Percentiles rank a stretch among this genome's conserved stretches.
Conservation (phyloP, 2,329 filamentous ascomycete species). For the Cyphellophora europaea region DNA sequence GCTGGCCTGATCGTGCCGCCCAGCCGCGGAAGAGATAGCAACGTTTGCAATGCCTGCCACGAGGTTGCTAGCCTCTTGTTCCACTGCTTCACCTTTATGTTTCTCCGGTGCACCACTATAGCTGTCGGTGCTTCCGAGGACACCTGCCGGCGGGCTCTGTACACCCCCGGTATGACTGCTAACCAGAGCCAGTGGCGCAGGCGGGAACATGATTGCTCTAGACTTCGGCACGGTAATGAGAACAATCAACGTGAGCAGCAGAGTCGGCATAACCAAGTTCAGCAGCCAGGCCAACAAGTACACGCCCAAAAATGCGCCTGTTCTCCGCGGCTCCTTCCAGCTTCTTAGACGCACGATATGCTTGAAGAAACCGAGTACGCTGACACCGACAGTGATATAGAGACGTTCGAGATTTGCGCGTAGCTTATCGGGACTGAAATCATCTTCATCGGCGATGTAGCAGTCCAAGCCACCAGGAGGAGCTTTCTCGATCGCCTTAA, state of each 20-base stretch:
- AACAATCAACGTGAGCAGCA: constrained; percentile 50
- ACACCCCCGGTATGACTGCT: constrained; percentile 61
- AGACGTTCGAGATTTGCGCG: constrained; percentile 67
- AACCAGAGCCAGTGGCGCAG: constrained; percentile 66
- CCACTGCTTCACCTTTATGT: constrained; percentile 72
- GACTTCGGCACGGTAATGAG: constrained; percentile 58
- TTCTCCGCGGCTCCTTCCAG: constrained; percentile 65
- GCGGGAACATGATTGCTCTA: constrained; percentile 60
- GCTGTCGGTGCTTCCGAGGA: constrained; percentile 66
- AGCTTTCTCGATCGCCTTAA: constrained; percentile 55
- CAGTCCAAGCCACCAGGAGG: constrained; percentile 64
- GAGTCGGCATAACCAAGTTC: constrained; percentile 58
- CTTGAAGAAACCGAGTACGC: constrained; percentile 57
- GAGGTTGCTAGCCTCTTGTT: constrained; percentile 74
- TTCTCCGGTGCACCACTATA: constrained; percentile 75
- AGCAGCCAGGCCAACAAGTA: constrained; percentile 61
- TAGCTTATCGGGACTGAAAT: constrained; percentile 77
- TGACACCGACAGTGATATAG: constrained; percentile 69
- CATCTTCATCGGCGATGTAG: constrained; percentile 71
- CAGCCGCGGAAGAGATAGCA: constrained; percentile 64
- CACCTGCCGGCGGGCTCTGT: constrained; percentile 66
- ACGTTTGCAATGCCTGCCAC: constrained; percentile 65
- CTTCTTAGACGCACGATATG: constrained; percentile 68
- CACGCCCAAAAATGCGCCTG: constrained; percentile 53
- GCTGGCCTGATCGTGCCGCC: constrained; percentile 63